These are phyloP conservation scores for Aegilops speltoides DNA, from an alignment of 176 grass and related monocot species.

Conservation along the genomic window DNA sequence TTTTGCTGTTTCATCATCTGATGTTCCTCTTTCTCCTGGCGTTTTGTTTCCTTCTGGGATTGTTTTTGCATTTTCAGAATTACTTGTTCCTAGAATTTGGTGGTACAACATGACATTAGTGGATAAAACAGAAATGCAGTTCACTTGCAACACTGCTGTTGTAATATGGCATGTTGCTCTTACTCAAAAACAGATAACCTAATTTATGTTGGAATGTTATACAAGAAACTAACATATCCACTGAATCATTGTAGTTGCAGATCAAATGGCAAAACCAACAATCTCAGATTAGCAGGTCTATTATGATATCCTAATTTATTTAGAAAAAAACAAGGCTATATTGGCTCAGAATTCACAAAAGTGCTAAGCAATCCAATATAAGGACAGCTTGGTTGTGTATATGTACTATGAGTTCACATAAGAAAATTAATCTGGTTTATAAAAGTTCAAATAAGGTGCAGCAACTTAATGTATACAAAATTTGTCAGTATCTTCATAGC, in stretches of 20 bases:
- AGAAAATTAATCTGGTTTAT: not conserved
- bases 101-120: not conserved
- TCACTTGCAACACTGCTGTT: not conserved
- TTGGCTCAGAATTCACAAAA: not conserved
- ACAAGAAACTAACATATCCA: constrained; percentile 5
- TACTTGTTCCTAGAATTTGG: constrained; percentile 37
- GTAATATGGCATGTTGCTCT: not conserved
- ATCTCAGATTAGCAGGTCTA: not conserved
- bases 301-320: constrained; percentile 11
- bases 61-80: constrained; percentile 38
- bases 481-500: not conserved
- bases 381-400: not conserved
- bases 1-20: constrained; percentile 58
- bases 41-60: constrained; percentile 53
- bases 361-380: not conserved
- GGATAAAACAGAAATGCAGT: not conserved
- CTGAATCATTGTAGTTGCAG: not conserved
- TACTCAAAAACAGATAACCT: not conserved
- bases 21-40: constrained; percentile 68
- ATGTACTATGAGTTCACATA: not conserved
- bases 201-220: not conserved
- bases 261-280: constrained; percentile 4
- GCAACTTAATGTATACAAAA: not conserved
- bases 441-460: not conserved
- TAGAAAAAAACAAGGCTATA: not conserved